Base-by-base conservation (phyloP, 352 stramenopile species). In the Phytophthora pisi region DNA sequence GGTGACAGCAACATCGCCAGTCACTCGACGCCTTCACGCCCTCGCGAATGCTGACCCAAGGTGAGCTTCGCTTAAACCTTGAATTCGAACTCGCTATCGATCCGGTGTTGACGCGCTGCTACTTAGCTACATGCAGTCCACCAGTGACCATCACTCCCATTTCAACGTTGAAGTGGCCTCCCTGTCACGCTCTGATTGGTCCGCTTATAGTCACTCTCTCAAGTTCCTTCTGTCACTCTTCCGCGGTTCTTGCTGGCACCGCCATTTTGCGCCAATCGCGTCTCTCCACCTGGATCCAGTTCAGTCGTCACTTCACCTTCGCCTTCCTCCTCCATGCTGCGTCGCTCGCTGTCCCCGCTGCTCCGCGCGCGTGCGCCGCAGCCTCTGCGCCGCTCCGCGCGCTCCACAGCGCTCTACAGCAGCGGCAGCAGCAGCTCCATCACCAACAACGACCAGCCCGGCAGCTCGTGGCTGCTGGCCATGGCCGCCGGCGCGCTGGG, bases 231-330 rank as follows among this genome's bases (percentile, higher is more conserved):
- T 34, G 30, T 47, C 36, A 8, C 16, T 43, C 28, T 49, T 40
- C 6, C 38, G 8, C 16, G 5, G 16, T 5, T n/a, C 26, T 15
- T 13, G 9, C 7, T 13, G 38, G 11, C 15, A 18, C 38, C 13
- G 0, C 11, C 38, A 45, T 42, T 74, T 67, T 70, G 55, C 24
- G 51, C 68, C 68, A 72, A 76, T 76, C 54, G 11, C 8, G 28
- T 42, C 15, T 31, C n/a, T 70, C 66, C 66, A 74, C 57, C 46
- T 75, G 68, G 67, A 57, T 51, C 43, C 2, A 28, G 10, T 46
- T 24, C 10, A 13, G 10, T 52, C 42, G 43, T 20, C 55, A 63
- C 38, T 64, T 59, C 28, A 38, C 31, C 31, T 38, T 38, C 31
- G 11, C 31, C 31, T 38, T 38, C 31, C 30, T 31, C 31, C 23